Evolutionary conservation across 2,329 filamentous ascomycete species (phyloP).

Genomic region (Colletotrichum navitas): DNA sequence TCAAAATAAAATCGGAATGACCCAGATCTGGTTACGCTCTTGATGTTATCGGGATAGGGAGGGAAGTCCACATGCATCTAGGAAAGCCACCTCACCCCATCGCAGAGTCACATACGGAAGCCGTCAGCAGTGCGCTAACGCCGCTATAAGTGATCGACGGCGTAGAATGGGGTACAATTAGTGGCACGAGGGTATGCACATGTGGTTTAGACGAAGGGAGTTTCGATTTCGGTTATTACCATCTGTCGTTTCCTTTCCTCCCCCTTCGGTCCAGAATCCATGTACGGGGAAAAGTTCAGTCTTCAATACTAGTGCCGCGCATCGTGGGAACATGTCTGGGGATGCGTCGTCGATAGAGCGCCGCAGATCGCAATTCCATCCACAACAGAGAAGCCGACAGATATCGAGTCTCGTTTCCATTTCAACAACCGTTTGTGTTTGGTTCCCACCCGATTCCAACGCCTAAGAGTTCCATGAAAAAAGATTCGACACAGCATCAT

Average conservation of each 20-base stretch:
- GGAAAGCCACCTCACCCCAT: neutral
- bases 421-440: constrained; percentile 35
- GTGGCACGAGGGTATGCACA: neutral
- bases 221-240: constrained; percentile 24
- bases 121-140: neutral
- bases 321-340: constrained; percentile 1
- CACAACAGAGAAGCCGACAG: constrained; percentile 22
- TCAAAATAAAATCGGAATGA: no score
- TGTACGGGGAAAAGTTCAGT: constrained; percentile 31
- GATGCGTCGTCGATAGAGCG: constrained; percentile 11
- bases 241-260: constrained; percentile 18
- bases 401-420: constrained; percentile 20
- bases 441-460: constrained; percentile 35
- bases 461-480: constrained; percentile 36
- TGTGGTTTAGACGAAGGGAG: constrained; percentile 7
- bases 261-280: constrained; percentile 28
- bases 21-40: neutral
- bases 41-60: neutral
- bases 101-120: neutral
- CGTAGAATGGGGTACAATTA: neutral
- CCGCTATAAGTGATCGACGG: neutral
- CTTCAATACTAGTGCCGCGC: constrained; percentile 23
- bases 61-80: constrained; percentile 1
- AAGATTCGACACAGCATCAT: constrained; percentile 41
- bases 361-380: constrained; percentile 5